phyloP scores from a whole-genome alignment of 371 early-diverging fungal species.

The Lichtheimia ornata region DNA sequence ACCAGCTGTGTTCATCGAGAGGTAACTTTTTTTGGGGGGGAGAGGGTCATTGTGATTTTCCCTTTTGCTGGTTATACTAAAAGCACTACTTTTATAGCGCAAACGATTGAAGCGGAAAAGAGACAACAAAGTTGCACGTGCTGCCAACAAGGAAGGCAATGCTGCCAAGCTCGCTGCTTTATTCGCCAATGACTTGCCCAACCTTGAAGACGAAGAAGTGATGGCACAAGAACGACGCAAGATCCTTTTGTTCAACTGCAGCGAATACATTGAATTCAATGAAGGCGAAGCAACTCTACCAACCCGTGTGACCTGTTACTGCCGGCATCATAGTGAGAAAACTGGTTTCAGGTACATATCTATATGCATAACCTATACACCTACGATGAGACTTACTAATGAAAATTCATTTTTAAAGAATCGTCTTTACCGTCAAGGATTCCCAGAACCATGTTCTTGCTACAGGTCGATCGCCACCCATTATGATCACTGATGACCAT shows the following conservation, averaged over 20 bases:
- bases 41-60: too few relatives aligned
- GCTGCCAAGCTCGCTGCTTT: constrained; percentile 51
- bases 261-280: constrained; percentile 71
- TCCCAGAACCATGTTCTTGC: constrained; percentile 60
- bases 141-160: constrained; percentile 51
- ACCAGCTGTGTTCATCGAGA: constrained; percentile 76
- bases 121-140: constrained; percentile 54
- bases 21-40: constrained; percentile 24
- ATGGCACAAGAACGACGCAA: constrained; percentile 56
- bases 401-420: constrained; percentile 19
- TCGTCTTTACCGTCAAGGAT: constrained; percentile 71
- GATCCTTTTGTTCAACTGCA: constrained; percentile 71
- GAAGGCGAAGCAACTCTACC: constrained; percentile 78
- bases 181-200: constrained; percentile 43
- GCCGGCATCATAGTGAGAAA: constrained; percentile 87
- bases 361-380: not conserved
- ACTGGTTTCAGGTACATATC: constrained; percentile 71
- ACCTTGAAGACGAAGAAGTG: constrained; percentile 41
- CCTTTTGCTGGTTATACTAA: not conserved
- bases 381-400: not conserved
- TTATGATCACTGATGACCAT: constrained; percentile 90
- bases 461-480: constrained; percentile 77
- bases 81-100: constrained; percentile 28
- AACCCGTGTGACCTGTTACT: constrained; percentile 82
- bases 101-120: constrained; percentile 56